Evolutionary conservation across 768 basidiomycete genomes (phyloP), one percentile per base, ranked within the genome.

Genomic region (Candolleomyces aberdarensis): DNA sequence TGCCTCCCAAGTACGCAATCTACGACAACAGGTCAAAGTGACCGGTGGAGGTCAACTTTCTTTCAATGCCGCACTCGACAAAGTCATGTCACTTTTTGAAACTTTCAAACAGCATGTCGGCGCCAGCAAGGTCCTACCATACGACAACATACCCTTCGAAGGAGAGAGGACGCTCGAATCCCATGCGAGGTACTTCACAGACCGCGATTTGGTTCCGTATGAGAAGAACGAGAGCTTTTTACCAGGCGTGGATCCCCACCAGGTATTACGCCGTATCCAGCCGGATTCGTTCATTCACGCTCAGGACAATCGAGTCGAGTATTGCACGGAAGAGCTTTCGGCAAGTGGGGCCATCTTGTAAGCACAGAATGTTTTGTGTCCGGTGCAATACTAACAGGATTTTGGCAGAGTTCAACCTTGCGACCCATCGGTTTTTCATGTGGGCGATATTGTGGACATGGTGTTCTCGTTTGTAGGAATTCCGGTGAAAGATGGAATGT

Each of bases 151-250:
- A 1, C 52, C 10, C 3, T 54, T 29, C 31, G 52, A 54, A 40
- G 52, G 52, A 10, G 29, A 54, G 3, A 1, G 13, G 5, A 32
- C 22, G 3, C 13, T 54, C 1, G 52, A 54, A 54, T 15, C 29
- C 52, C 52, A 54, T 31, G 52, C 52, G 5, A 26, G 52, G 26
- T 54, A 54, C 52, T 54, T 54, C 52, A 54, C 10, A 7, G 52
- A 54, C 31, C 26, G 52, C 2, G 32, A 40, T 29, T 5, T 54
- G 1, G 29, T 54, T 13, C 52, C 52, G 14, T 32, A 29, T 10
- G 10, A 26, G 26, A 40, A 31, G 10, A 54, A 54, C 52, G 20
- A 26, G 5, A 1, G 22, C 13, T 54, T 54, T 20, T 31, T 29
- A 13, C 52, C 52, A 40, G 36, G 20, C 20, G 52, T 54, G 22